Conservation (phyloP, 768 basidiomycete species). For the Kondoa malvinella region DNA sequence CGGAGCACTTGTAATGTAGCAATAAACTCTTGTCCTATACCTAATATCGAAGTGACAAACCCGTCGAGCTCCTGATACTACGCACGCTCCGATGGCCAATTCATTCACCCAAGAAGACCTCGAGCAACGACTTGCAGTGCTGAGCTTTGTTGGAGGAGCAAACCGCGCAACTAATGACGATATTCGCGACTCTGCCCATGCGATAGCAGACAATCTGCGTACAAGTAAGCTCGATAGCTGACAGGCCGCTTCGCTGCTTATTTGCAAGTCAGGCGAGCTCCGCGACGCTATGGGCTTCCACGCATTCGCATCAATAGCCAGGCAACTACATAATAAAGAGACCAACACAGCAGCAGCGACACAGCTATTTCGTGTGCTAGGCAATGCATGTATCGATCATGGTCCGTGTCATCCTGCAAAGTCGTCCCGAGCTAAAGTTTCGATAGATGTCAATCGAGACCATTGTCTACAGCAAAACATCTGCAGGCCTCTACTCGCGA, state of each 20-base stretch:
- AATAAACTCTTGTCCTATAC: too few relatives aligned
- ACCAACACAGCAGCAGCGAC: background rate
- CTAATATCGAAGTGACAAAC: too few relatives aligned
- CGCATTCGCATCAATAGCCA: background rate
- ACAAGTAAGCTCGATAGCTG: background rate
- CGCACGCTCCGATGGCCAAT: too few relatives aligned
- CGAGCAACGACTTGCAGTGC: too few relatives aligned
- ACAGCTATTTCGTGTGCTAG: background rate
- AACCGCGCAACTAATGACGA: too few relatives aligned
- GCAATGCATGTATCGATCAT: slow-evolving; percentile 6
- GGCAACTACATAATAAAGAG: background rate
- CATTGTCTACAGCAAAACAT: background rate
- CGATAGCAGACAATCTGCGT: background rate
- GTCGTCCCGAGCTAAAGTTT: background rate
- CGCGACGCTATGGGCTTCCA: background rate
- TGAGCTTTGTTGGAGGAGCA: too few relatives aligned
- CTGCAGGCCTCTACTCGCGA: background rate
- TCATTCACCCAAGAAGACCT: too few relatives aligned
- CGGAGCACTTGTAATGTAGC: too few relatives aligned
- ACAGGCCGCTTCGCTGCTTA: background rate
- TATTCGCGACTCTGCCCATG: too few relatives aligned
- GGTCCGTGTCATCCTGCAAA: background rate
- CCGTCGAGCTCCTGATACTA: too few relatives aligned
- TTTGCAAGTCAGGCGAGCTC: background rate
- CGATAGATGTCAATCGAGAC: background rate